A percentile compares a stretch with the other conserved stretches of the same genome.
These are phyloP conservation scores for Acer saccharum DNA, from an alignment of 345 rosid genomes.

Conservation along the genomic window DNA sequence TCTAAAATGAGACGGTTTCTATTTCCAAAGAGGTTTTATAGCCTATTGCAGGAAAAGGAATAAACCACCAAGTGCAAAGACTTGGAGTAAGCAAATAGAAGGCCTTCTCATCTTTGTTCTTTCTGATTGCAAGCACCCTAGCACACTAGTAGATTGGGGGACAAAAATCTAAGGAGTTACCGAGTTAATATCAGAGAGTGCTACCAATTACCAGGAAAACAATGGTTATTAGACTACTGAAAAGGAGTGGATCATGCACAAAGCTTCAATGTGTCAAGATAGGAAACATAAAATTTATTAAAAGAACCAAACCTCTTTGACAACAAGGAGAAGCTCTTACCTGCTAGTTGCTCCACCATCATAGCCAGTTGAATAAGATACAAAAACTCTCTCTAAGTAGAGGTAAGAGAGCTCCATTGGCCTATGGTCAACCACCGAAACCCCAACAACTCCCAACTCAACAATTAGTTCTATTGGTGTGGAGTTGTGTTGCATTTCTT, in stretches of 20 bases:
- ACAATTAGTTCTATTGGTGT: slow-evolving; percentile 75
- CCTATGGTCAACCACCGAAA: slow-evolving; percentile 82
- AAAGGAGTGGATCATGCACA: background rate
- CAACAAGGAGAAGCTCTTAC: slow-evolving; percentile 33
- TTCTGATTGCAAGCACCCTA: background rate
- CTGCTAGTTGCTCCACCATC: slow-evolving; percentile 95
- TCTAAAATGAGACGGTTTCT: background rate
- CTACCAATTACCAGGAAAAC: slow-evolving; percentile 1
- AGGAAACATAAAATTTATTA: background rate
- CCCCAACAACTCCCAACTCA: slow-evolving; percentile 88
- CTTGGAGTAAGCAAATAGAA: background rate
- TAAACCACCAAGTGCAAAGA: background rate
- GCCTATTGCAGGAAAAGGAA: background rate
- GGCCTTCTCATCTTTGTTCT: background rate
- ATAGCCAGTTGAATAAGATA: slow-evolving; percentile 90
- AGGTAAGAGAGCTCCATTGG: slow-evolving; percentile 85
- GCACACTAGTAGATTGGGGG: background rate
- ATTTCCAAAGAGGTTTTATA: background rate
- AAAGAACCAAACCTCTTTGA: background rate
- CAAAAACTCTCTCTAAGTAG: slow-evolving; percentile 73
- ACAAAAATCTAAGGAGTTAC: background rate
- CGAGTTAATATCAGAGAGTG: background rate
- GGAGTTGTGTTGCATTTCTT: slow-evolving; percentile 34
- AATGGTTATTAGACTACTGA: background rate
- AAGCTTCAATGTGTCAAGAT: background rate